phyloP scores from a whole-genome alignment of 169 alveolate genomes.

The Eimeria necatrix region DNA sequence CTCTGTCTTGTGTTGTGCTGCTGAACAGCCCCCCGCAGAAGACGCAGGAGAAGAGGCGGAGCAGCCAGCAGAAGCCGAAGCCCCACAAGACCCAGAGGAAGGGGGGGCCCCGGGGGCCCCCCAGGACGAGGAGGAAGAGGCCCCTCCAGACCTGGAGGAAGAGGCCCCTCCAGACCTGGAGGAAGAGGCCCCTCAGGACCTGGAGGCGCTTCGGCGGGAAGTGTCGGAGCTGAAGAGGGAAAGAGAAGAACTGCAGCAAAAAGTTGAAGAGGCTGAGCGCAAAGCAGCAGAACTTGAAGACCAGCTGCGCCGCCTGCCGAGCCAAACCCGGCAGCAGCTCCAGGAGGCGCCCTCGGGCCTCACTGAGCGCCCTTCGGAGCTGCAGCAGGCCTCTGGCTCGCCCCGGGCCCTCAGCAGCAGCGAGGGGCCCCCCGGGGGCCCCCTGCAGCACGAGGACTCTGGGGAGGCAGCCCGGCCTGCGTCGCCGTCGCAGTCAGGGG shows the following conservation, averaged over 20 bases:
- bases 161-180: neutral
- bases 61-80: neutral
- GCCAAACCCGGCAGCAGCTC: neutral
- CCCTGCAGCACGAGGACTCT: neutral
- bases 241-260: neutral
- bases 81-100: neutral
- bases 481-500: neutral
- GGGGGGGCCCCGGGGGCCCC: neutral
- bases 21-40: neutral
- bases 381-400: neutral
- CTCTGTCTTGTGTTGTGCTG: neutral
- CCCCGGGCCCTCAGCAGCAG: neutral
- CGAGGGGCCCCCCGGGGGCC: neutral
- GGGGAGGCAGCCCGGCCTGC: too few species aligned
- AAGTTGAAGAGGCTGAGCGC: neutral
- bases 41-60: neutral
- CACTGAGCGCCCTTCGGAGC: neutral
- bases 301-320: neutral
- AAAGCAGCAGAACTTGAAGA: slow-evolving; percentile 9
- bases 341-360: neutral
- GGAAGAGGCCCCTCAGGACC: neutral
- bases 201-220: neutral
- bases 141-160: too few species aligned
- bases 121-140: neutral
- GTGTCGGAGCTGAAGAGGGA: neutral